phyloP scores from a whole-genome alignment of 768 basidiomycete genomes.

The Russula ochroleuca region DNA sequence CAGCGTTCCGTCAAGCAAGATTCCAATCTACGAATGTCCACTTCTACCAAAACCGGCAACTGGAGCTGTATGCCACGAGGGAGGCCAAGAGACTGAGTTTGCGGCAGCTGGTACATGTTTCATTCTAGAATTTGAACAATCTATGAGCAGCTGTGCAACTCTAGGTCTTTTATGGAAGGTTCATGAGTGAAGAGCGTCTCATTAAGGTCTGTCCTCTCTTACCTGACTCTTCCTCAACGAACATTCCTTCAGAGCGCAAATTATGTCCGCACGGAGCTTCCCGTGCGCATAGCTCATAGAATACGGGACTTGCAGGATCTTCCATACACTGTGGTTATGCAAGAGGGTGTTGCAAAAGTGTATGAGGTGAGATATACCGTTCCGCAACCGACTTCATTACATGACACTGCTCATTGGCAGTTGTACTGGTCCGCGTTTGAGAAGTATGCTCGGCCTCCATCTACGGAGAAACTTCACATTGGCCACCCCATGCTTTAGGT shows the following conservation, averaged over 20 bases:
- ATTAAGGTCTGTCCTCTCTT: constrained; percentile 51
- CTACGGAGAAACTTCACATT: neutral
- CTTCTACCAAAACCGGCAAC: constrained; percentile 80
- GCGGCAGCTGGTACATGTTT: constrained; percentile 61
- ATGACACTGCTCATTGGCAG: constrained; percentile 37
- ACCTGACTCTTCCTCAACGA: constrained; percentile 1
- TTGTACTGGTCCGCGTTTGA: constrained; percentile 86
- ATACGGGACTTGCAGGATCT: constrained; percentile 81
- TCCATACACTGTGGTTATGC: constrained; percentile 82
- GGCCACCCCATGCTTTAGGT: constrained; percentile 24
- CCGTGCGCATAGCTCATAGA: constrained; percentile 83
- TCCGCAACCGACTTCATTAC: neutral
- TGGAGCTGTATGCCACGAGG: constrained; percentile 75
- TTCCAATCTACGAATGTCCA: constrained; percentile 31
- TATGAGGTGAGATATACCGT: constrained; percentile 58
- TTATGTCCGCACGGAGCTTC: constrained; percentile 85
- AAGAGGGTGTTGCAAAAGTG: constrained; percentile 76
- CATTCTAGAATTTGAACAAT: neutral
- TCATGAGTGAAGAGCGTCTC: constrained; percentile 72
- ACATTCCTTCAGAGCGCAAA: constrained; percentile 63
- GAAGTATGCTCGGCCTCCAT: constrained; percentile 44
- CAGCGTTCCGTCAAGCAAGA: constrained; percentile 9
- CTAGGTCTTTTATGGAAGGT: constrained; percentile 82
- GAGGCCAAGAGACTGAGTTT: constrained; percentile 68
- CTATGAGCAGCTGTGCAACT: constrained; percentile 14